phyloP scores from a whole-genome alignment of 257 asterid species.

The Plantago ovata region DNA sequence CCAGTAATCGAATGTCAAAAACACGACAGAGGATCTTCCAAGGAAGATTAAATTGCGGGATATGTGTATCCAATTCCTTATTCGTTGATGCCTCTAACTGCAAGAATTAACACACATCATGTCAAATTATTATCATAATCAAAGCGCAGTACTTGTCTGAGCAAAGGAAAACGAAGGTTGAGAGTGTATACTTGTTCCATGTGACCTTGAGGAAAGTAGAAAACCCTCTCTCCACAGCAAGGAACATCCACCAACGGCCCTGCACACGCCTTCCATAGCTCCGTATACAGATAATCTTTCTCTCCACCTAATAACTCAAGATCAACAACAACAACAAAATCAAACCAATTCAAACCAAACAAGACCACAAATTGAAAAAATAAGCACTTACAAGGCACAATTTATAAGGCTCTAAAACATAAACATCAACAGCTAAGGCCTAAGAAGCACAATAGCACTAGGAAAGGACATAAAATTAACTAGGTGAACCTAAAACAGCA shows the following conservation, averaged over 20 bases:
- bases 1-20: slow-evolving; percentile 49
- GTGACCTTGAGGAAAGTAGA: slow-evolving; percentile 88
- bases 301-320: slow-evolving; percentile 1
- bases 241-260: slow-evolving; percentile 84
- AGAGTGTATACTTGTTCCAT: slow-evolving; percentile 59
- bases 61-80: slow-evolving; percentile 51
- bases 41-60: slow-evolving; percentile 68
- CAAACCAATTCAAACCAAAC: too few relatives aligned
- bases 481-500: too few relatives aligned
- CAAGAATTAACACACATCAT: not conserved
- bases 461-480: too few relatives aligned
- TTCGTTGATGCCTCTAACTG: slow-evolving; percentile 86
- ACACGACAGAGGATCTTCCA: slow-evolving; percentile 76
- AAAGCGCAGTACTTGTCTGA: slow-evolving; percentile 2
- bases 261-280: slow-evolving; percentile 88
- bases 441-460: too few relatives aligned
- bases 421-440: too few relatives aligned
- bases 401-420: too few relatives aligned
- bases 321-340: too few relatives aligned
- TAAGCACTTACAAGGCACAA: too few relatives aligned
- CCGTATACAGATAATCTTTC: slow-evolving; percentile 41
- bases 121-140: slow-evolving; percentile 1
- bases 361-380: too few relatives aligned
- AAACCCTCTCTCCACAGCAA: slow-evolving; percentile 51
- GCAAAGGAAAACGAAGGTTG: not conserved